Evolutionary conservation across 2,329 filamentous ascomycete species (phyloP).

Genomic region (Hypocreales sp.): DNA sequence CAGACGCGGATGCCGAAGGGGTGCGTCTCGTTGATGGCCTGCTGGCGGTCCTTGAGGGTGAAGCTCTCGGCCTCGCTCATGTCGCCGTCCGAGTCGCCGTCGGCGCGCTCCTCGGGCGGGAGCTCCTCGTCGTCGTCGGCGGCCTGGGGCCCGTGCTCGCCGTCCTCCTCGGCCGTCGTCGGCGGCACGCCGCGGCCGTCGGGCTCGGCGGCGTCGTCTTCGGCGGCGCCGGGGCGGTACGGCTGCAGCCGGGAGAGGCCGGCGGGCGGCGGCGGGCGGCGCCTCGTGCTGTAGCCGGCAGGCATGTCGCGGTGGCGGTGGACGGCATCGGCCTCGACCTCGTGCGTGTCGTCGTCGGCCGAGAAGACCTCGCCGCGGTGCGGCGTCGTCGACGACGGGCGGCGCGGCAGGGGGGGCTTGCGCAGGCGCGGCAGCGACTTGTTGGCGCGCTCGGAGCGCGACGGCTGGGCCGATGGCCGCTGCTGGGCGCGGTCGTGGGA

Average conservation of each 20-base stretch:
- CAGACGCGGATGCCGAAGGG: constrained; percentile 97
- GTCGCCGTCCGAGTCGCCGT: constrained; percentile 53
- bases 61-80: constrained; percentile 94
- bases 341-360: constrained; percentile 71
- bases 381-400: constrained; percentile 62
- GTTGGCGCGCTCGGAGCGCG: constrained; percentile 30
- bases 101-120: constrained; percentile 30
- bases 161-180: constrained; percentile 5
- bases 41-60: constrained; percentile 88
- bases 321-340: constrained; percentile 56
- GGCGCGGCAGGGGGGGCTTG: constrained; percentile 59
- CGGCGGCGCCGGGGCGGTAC: constrained; percentile 7
- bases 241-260: constrained; percentile 27
- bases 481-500: constrained; percentile 17
- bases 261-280: constrained; percentile 15
- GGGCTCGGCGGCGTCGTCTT: constrained; percentile 10
- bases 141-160: constrained; percentile 8
- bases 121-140: constrained; percentile 20
- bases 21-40: constrained; percentile 97
- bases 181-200: constrained; percentile 5
- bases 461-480: constrained; percentile 16
- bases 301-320: constrained; percentile 23
- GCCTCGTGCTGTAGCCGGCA: constrained; percentile 15
- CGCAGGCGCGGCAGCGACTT: constrained; percentile 35
- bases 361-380: constrained; percentile 80